A percentile compares a stretch with the other conserved stretches of the same genome.
These are phyloP conservation scores for Coniosporium tulheliwenetii DNA, from an alignment of 2,329 filamentous ascomycete species.

Conservation along the genomic window DNA sequence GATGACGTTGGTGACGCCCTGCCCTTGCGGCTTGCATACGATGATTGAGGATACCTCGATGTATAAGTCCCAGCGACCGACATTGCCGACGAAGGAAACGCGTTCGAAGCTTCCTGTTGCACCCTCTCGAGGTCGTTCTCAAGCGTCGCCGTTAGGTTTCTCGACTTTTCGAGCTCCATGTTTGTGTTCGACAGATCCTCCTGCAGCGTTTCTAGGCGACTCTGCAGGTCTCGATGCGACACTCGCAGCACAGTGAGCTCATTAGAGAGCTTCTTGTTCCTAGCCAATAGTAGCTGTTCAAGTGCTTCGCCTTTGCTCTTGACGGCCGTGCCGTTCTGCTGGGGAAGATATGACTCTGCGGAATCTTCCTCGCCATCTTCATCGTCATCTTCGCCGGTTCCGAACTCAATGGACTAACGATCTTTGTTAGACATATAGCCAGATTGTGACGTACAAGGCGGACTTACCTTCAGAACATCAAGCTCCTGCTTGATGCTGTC, in stretches of 20 bases:
- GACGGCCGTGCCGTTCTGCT: constrained; percentile 31
- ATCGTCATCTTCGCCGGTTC: constrained; percentile 56
- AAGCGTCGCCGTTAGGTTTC: constrained; percentile 71
- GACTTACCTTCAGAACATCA: constrained; percentile 64
- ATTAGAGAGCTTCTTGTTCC: constrained; percentile 93
- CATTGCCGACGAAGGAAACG: constrained; percentile 69
- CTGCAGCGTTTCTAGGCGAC: constrained; percentile 62
- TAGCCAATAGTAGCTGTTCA: constrained; percentile 76
- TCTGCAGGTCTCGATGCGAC: constrained; percentile 83
- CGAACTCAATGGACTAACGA: constrained; percentile 74
- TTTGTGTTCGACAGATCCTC: constrained; percentile 73
- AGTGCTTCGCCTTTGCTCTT: constrained; percentile 62
- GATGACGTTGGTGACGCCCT: constrained; percentile 85
- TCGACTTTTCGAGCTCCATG: constrained; percentile 70
- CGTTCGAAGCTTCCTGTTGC: constrained; percentile 70
- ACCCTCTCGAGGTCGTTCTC: constrained; percentile 83
- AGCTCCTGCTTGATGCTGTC: constrained; percentile 93
- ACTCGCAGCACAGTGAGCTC: constrained; percentile 86
- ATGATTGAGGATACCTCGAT: constrained; percentile 58
- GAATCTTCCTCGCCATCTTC: constrained; percentile 29
- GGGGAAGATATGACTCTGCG: constrained; percentile 15
- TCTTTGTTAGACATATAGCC: constrained; percentile 4
- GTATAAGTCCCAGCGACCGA: constrained; percentile 87
- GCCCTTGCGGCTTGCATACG: constrained; percentile 43
- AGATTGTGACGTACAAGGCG: constrained; percentile 1